Percentiles rank a stretch among this genome's conserved stretches.
These are phyloP conservation scores for Entamoeba histolytica DNA, from an alignment of 208 protist genomes.

Conservation along the genomic window DNA sequence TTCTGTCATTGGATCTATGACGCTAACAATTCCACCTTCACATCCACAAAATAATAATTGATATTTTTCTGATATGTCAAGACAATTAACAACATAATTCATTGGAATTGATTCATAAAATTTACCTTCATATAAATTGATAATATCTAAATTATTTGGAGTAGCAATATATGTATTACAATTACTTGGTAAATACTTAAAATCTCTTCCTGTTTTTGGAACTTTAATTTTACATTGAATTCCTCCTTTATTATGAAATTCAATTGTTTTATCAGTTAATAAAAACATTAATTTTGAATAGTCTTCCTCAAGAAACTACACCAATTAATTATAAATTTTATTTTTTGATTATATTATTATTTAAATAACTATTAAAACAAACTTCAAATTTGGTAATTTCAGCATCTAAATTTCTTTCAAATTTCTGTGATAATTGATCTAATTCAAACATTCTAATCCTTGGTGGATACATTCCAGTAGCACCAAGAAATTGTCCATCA, in stretches of 20 bases:
- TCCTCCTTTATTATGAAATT: conserved; percentile 34
- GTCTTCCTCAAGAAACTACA: conserved; percentile 29
- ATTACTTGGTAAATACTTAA: conserved; percentile 29
- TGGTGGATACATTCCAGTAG: conserved; percentile 31
- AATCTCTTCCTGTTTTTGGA: conserved; percentile 35
- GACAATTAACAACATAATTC: conserved; percentile 15
- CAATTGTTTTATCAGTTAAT: conserved; percentile 31
- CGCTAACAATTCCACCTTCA: conserved; percentile 31
- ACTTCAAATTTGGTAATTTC: conserved; percentile 8
- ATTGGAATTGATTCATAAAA: conserved; percentile 35
- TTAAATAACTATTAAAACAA: too few relatives aligned
- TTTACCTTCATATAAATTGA: conserved; percentile 44
- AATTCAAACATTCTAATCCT: conserved; percentile 35
- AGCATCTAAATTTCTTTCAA: conserved; percentile 29
- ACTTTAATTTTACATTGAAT: conserved; percentile 33
- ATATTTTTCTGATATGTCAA: conserved; percentile 30
- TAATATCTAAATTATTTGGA: conserved; percentile 28
- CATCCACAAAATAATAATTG: conserved; percentile 34
- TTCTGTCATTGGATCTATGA: conserved; percentile 34
- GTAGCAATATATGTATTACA: conserved; percentile 28
- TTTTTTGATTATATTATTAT: too few relatives aligned
- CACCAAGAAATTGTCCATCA: neutral
- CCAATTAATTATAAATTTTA: neutral
- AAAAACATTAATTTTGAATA: conserved; percentile 37
- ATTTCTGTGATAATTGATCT: conserved; percentile 29